A percentile compares a stretch with the other conserved stretches of the same genome.
Evolutionary conservation across 495 filamentous ascomycete species (phyloP).

Genomic region (Trypethelium eluteriae): DNA sequence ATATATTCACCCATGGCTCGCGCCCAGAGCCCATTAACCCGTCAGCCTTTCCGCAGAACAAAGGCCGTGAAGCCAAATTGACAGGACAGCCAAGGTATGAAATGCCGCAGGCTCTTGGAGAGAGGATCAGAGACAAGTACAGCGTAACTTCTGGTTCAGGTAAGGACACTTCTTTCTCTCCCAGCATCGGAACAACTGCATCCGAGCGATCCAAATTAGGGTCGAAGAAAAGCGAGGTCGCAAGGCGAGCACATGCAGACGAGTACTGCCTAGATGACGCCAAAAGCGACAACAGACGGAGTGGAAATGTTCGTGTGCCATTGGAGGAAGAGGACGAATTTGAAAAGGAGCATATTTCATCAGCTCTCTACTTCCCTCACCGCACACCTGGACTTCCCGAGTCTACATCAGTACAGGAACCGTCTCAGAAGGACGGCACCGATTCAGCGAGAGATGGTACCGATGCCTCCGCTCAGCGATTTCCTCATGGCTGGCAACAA

Average conservation of each 20-base stretch:
- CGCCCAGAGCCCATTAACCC: too few relatives aligned
- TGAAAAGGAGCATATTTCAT: slow-evolving; percentile 88
- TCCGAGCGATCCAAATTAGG: slow-evolving; percentile 26
- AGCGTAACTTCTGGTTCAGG: slow-evolving; percentile 50
- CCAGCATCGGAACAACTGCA: slow-evolving; percentile 44
- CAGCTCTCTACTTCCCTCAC: slow-evolving; percentile 88
- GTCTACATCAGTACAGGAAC: neutral
- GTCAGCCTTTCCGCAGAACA: too few relatives aligned
- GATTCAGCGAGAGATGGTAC: neutral
- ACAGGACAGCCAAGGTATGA: neutral
- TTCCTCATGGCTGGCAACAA: neutral
- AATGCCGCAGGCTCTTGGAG: slow-evolving; percentile 44
- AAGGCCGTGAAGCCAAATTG: too few relatives aligned
- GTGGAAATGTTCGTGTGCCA: neutral
- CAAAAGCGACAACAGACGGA: too few relatives aligned
- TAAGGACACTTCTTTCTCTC: slow-evolving; percentile 47
- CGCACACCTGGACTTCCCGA: slow-evolving; percentile 24
- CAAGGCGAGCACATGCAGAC: neutral
- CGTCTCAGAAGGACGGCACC: neutral
- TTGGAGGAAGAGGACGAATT: slow-evolving; percentile 72
- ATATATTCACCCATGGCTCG: too few relatives aligned
- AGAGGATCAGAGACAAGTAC: slow-evolving; percentile 53
- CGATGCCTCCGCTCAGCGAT: neutral
- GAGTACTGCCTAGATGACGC: slow-evolving; percentile 1
- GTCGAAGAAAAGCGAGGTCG: slow-evolving; percentile 7